Percentiles rank a stretch among this genome's conserved stretches.
Conservation (phyloP, 129 eudicot species). For the Chrysanthemum lavandulifolium region DNA sequence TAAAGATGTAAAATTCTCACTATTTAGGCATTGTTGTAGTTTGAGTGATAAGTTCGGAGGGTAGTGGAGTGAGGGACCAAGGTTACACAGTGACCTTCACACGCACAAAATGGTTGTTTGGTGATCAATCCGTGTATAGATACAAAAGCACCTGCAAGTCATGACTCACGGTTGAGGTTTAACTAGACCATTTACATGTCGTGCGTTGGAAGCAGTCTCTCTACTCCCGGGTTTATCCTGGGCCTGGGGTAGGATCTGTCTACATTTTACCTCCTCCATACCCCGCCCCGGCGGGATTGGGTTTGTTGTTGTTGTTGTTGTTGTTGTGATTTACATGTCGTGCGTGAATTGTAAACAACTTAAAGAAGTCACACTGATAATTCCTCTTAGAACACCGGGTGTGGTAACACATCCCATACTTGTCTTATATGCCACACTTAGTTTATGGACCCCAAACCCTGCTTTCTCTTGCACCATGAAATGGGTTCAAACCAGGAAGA, state of each 20-base stretch:
- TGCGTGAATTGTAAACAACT: slow-evolving; percentile 3
- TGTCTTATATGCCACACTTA: slow-evolving; percentile 4
- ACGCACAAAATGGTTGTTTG: not conserved
- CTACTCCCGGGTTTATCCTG: too few species aligned
- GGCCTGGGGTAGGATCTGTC: too few species aligned
- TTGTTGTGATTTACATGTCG: too few species aligned
- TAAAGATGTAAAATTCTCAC: too few species aligned
- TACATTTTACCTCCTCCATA: too few species aligned
- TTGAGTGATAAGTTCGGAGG: too few species aligned
- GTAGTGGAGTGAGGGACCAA: not conserved
- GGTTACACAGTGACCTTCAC: not conserved
- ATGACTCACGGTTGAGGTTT: slow-evolving; percentile 13
- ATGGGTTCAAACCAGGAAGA: slow-evolving; percentile 44
- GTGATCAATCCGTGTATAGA: too few species aligned
- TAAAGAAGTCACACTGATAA: slow-evolving; percentile 49
- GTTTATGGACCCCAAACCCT: slow-evolving; percentile 32
- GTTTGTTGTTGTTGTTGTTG: too few species aligned
- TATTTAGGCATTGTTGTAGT: too few species aligned
- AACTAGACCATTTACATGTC: not conserved
- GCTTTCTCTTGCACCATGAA: slow-evolving; percentile 49
- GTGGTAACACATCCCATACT: too few species aligned
- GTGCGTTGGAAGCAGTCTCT: not conserved
- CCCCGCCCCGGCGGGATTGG: too few species aligned
- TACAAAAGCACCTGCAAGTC: slow-evolving; percentile 5
- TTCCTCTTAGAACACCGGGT: slow-evolving; percentile 31